Conservation (phyloP, 108 stramenopile species). For the Cyclostephanos tholiformis region DNA sequence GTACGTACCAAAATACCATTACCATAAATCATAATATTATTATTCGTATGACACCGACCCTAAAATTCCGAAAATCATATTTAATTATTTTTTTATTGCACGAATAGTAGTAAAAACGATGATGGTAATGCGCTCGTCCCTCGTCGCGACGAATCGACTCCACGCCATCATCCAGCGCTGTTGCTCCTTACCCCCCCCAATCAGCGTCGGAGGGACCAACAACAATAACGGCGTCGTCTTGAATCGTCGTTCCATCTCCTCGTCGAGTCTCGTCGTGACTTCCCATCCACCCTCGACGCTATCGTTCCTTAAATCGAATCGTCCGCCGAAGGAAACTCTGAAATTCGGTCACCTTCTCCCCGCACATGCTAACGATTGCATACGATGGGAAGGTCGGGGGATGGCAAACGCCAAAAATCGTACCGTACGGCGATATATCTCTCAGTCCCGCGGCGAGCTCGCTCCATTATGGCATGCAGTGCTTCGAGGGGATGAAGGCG, state of each 20-base stretch:
- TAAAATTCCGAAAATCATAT: too few species aligned
- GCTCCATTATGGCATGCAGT: constrained; percentile 89
- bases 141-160: background rate
- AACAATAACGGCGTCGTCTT: background rate
- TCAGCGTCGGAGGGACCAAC: background rate
- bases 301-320: background rate
- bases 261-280: constrained; percentile 33
- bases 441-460: constrained; percentile 87
- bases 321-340: constrained; percentile 65
- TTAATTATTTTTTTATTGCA: too few species aligned
- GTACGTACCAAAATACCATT: too few species aligned
- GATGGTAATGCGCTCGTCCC: too few species aligned
- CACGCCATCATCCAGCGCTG: background rate
- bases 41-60: too few species aligned
- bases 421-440: constrained; percentile 74
- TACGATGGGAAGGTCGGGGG: constrained; percentile 66
- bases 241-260: constrained; percentile 43
- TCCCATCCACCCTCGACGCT: constrained; percentile 1
- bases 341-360: constrained; percentile 83
- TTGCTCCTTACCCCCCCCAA: background rate
- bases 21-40: too few species aligned
- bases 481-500: constrained; percentile 77
- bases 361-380: constrained; percentile 93
- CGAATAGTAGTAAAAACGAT: too few species aligned
- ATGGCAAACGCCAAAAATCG: constrained; percentile 86